phyloP scores from a whole-genome alignment of 805 yeast species.

The Hanseniaspora mollemarum region DNA sequence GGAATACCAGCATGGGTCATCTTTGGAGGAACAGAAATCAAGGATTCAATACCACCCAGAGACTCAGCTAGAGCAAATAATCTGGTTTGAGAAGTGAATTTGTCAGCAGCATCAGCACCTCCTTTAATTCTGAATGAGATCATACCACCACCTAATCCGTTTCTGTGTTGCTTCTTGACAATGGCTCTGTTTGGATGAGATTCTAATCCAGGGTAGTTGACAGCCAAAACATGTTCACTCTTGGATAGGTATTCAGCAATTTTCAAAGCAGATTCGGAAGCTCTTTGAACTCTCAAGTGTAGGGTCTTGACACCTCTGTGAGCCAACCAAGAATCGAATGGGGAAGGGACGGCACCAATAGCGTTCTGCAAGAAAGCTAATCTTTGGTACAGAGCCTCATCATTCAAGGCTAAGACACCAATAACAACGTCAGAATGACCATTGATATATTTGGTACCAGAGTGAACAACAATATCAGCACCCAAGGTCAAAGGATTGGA shows the following conservation, averaged over 20 bases:
- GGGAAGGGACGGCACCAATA: conserved; percentile 78
- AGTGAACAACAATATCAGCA: conserved; percentile 79
- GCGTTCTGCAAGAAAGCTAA: conserved; percentile 76
- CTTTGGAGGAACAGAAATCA: conserved; percentile 77
- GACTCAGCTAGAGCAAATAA: conserved; percentile 81
- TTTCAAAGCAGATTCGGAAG: conserved; percentile 51
- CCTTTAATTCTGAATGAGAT: conserved; percentile 77
- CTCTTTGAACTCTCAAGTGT: conserved; percentile 65
- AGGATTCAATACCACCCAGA: conserved; percentile 78
- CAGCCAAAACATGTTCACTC: conserved; percentile 46
- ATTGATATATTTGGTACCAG: conserved; percentile 81
- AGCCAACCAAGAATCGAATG: conserved; percentile 86
- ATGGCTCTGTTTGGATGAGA: conserved; percentile 52
- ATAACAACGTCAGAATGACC: conserved; percentile 88
- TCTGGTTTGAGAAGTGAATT: conserved; percentile 61
- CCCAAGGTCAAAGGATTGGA: conserved; percentile 75
- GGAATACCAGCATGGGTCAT: conserved; percentile 93
- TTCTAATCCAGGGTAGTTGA: conserved; percentile 75
- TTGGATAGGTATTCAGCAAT: conserved; percentile 51
- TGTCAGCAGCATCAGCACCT: conserved; percentile 64
- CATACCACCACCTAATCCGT: conserved; percentile 85
- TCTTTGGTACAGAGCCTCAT: conserved; percentile 46
- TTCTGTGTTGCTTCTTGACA: conserved; percentile 65
- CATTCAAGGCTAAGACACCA: conserved; percentile 69
- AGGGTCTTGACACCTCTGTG: conserved; percentile 84